Base-by-base conservation (phyloP, 495 filamentous ascomycete species). In the Neurospora discreta region DNA sequence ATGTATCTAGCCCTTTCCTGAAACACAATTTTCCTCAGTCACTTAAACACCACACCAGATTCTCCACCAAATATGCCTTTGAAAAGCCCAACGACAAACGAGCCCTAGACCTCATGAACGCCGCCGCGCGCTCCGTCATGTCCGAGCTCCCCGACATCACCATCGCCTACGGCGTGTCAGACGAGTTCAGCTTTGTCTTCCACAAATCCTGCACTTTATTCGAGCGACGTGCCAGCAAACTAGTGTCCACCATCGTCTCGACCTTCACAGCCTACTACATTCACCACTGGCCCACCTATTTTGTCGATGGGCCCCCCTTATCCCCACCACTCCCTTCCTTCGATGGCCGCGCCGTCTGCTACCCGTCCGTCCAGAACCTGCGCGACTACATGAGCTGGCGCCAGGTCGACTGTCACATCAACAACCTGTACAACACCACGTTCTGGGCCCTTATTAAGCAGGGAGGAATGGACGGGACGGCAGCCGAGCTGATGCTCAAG, bases 361-460 rank as follows among this genome's bases (percentile, higher is more conserved):
- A 98, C 81, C 95, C 95, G 0, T 89, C 86, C 60, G 84, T 87
- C 16, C 85, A 85, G 76, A 94, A 95, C 78, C 77, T 98, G 71
- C 87, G 94, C 46, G 95, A 99, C 79, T 99, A 99, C 80, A 89
- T 98, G 88, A 93, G 91, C 76, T 99, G 95, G 95, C 86, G 95
- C 74, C 95, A 99, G 81, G 95, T 92, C 41, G 95, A 99, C 79
- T 98, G 95, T 77, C 95, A 99, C 80, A 95, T 99, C 75, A 99
- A 99, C 80, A 99, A 99, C 78, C 85, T 98, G 18, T 98, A 97
- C 80, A 99, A 99, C 77, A 99, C 95, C 1, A 94, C 93, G 0
- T 98, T 98, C 78, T 98, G 95, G 95, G 85, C 90, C 0, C 84
- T 98, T 76, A 90, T 98, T 33, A 87, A 90, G 69, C 82, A 88